phyloP scores from a whole-genome alignment of 2,329 filamentous ascomycete species.

The Colletotrichum nymphaeae region DNA sequence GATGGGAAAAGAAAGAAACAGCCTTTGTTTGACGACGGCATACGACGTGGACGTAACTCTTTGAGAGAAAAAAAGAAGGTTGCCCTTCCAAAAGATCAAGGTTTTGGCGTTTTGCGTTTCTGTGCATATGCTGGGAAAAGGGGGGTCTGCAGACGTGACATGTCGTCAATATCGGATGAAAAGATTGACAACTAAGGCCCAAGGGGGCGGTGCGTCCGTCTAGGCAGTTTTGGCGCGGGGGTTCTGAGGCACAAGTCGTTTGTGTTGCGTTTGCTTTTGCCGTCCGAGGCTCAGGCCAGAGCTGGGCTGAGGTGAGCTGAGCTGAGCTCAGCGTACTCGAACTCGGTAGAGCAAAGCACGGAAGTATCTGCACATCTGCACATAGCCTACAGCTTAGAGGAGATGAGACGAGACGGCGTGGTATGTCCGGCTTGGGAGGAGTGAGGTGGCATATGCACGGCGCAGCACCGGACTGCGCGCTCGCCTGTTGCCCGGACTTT shows the following conservation, averaged over 20 bases:
- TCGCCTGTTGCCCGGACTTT: neutral
- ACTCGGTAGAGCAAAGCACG: neutral
- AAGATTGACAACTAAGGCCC: slow-evolving; percentile 6
- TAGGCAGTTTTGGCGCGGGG: slow-evolving; percentile 1
- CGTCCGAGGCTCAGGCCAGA: slow-evolving; percentile 4
- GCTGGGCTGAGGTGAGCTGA: no score
- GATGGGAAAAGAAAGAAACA: neutral
- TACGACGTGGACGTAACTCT: neutral
- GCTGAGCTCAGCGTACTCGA: no score
- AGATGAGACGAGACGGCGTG: slow-evolving; percentile 1
- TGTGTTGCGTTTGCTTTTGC: neutral
- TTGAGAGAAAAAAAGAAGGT: neutral
- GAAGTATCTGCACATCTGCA: neutral
- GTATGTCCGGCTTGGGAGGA: neutral
- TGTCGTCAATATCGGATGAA: slow-evolving; percentile 32
- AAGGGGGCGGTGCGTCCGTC: neutral
- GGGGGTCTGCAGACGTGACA: slow-evolving; percentile 17
- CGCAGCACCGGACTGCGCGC: neutral
- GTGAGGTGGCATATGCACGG: neutral
- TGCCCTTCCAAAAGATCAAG: slow-evolving; percentile 11
- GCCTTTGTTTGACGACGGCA: slow-evolving; percentile 5
- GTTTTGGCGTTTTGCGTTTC: neutral
- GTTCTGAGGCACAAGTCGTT: slow-evolving; percentile 25
- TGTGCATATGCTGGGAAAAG: neutral
- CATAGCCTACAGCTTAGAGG: neutral